A percentile compares a stretch with the other conserved stretches of the same genome.
These are phyloP conservation scores for Dioszegia aurantiaca DNA, from an alignment of 768 basidiomycete species.

Conservation along the genomic window DNA sequence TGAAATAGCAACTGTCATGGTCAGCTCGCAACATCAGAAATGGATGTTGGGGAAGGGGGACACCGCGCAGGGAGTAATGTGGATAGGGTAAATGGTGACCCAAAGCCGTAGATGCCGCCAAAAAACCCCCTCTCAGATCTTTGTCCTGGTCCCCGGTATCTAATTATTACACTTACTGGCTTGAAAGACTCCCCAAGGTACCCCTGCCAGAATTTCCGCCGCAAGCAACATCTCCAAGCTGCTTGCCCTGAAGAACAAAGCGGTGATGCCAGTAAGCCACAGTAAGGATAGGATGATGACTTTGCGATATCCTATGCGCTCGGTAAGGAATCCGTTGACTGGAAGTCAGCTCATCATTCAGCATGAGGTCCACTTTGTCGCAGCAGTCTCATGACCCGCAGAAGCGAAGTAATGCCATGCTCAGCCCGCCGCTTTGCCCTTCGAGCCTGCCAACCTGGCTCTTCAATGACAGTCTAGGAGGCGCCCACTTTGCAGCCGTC, in stretches of 20 bases:
- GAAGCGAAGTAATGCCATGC: too few species aligned
- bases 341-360: constrained; percentile 6
- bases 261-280: constrained; percentile 35
- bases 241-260: constrained; percentile 42
- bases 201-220: constrained; percentile 50
- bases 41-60: too few species aligned
- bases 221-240: constrained; percentile 34
- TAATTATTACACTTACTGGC: constrained; percentile 16
- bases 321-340: constrained; percentile 51
- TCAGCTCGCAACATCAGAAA: constrained; percentile 4
- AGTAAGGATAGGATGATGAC: constrained; percentile 47
- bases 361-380: too few species aligned
- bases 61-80: too few species aligned
- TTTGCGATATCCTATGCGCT: constrained; percentile 52
- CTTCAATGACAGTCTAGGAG: too few species aligned
- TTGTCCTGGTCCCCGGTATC: neutral
- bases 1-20: constrained; percentile 35
- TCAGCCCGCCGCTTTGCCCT: too few species aligned
- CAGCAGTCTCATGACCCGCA: too few species aligned
- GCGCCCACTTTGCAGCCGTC: too few species aligned
- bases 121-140: neutral
- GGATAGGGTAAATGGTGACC: too few species aligned
- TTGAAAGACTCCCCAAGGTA: constrained; percentile 53
- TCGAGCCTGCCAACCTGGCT: too few species aligned
- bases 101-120: too few species aligned